phyloP scores from a whole-genome alignment of 129 eudicot genomes.

The Helianthus tuberosus region DNA sequence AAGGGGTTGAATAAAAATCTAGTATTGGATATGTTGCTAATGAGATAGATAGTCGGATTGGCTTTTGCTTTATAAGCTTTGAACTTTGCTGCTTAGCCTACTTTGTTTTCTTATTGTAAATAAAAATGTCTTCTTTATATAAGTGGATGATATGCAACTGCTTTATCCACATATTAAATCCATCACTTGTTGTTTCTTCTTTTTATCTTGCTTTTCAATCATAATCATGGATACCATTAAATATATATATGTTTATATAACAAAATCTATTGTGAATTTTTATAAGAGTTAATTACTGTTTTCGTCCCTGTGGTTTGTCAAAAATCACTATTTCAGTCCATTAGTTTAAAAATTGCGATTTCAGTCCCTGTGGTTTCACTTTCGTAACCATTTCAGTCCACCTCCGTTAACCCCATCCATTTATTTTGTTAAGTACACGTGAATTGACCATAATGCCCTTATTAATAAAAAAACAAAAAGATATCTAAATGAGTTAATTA shows the following conservation, averaged over 20 bases:
- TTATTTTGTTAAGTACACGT: too few relatives aligned
- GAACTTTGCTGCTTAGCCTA: not conserved
- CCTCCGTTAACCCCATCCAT: too few relatives aligned
- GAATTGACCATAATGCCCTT: too few relatives aligned
- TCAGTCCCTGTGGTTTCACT: too few relatives aligned
- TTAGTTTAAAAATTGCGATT: too few relatives aligned
- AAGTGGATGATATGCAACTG: slow-evolving; percentile 38
- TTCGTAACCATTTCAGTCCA: too few relatives aligned
- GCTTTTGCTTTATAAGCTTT: slow-evolving; percentile 31
- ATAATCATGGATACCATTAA: not conserved
- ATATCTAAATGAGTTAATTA: too few relatives aligned
- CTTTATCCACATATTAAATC: slow-evolving; percentile 33
- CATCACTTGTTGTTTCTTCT: slow-evolving; percentile 13
- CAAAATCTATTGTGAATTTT: not conserved
- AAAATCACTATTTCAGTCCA: too few relatives aligned
- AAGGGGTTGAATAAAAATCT: slow-evolving; percentile 18
- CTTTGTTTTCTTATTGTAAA: slow-evolving; percentile 12
- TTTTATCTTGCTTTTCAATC: slow-evolving; percentile 12
- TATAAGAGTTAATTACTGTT: too few relatives aligned
- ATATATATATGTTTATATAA: not conserved
- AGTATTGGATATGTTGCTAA: slow-evolving; percentile 24
- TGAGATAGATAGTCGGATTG: slow-evolving; percentile 22
- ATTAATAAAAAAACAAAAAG: too few relatives aligned
- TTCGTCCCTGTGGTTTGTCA: too few relatives aligned
- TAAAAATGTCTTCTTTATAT: not conserved